Evolutionary conservation across 106 monocot genomes (phyloP), one percentile per base, ranked within the genome.

Genomic region (Apostasia ramifera): DNA sequence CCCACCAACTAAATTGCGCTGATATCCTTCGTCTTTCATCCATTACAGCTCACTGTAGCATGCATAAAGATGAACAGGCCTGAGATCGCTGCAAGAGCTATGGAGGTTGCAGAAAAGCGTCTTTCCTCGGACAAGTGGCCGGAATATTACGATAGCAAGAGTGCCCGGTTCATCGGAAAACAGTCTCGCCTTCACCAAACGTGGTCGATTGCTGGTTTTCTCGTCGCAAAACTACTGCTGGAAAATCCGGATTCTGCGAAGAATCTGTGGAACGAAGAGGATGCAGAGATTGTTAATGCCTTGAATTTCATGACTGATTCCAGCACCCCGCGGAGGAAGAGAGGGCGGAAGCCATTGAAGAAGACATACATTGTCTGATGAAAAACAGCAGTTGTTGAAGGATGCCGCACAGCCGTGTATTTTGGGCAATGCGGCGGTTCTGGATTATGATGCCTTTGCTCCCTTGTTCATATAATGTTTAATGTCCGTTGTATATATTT

Each of bases 51-150:
- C 62, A 81, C 97, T 7, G 83, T 98, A 15, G 97, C 97, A 39
- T 92, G 89, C 76, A 98, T 90, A 66, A 98, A 98, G 75, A 98
- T 98, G 97, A 79, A 80, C 49, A 84, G 97, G 59, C 78, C 80
- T 48, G 97, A 98, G 63, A 87, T 98, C 48, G 92, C 97, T 14
- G 89, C 73, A 59, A 90, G 77, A 78, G 92, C 97, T 47, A 58
- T 98, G 45, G 85, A 87, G 67, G 79, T 85, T 44, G 92, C 83
- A 15, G 97, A 93, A 85, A 84, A 55, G 69, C 77, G 90, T 6
- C 61, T 98, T 68, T 44, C 87, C 38, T 39, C 54, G 46, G 97
- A 98, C 46, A 81, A 81, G 56, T 91, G 90, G 90, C 90, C 90
- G 5, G 90, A 91, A 86, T 91, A 91, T 69, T 98, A 98, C 52